These are phyloP conservation scores for Kuraishia floccosa DNA, from an alignment of 805 yeast genomes.

Conservation along the genomic window DNA sequence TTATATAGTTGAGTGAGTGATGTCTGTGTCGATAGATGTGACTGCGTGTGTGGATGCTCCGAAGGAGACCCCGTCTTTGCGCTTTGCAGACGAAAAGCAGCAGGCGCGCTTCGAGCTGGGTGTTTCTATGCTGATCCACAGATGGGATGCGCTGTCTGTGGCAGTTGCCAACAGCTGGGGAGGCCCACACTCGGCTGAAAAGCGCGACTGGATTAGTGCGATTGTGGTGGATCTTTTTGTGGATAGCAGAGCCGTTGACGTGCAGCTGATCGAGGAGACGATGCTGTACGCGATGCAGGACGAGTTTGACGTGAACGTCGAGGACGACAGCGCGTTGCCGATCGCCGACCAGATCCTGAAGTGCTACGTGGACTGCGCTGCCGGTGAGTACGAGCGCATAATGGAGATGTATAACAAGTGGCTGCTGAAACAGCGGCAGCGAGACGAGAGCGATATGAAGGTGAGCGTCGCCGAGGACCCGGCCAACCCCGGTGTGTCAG, in stretches of 20 bases:
- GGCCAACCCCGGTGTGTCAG: too few species aligned
- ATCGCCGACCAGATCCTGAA: slow-evolving; percentile 59
- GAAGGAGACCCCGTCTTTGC: slow-evolving; percentile 10
- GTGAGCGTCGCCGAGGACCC: slow-evolving; percentile 51
- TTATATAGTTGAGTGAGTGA: too few species aligned
- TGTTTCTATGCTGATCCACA: slow-evolving; percentile 79
- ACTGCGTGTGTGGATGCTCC: slow-evolving; percentile 10
- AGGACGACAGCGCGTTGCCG: slow-evolving; percentile 77
- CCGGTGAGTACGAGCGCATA: slow-evolving; percentile 38
- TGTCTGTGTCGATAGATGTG: slow-evolving; percentile 2
- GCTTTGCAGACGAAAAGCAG: slow-evolving; percentile 40
- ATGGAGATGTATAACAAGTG: slow-evolving; percentile 52
- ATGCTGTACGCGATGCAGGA: slow-evolving; percentile 85
- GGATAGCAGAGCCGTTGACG: slow-evolving; percentile 54
- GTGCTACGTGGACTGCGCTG: slow-evolving; percentile 52
- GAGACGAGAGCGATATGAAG: slow-evolving; percentile 12
- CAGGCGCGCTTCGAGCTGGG: slow-evolving; percentile 89
- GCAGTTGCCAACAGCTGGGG: slow-evolving; percentile 96
- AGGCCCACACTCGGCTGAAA: slow-evolving; percentile 82
- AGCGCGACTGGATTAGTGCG: slow-evolving; percentile 91
- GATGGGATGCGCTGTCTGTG: slow-evolving; percentile 79
- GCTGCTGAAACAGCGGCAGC: slow-evolving; percentile 36
- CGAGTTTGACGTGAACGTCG: slow-evolving; percentile 83
- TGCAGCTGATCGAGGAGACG: slow-evolving; percentile 74
- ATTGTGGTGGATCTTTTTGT: slow-evolving; percentile 69